phyloP scores from a whole-genome alignment of 1,284 basidiomycete species.

The Pseudozyma pruni region DNA sequence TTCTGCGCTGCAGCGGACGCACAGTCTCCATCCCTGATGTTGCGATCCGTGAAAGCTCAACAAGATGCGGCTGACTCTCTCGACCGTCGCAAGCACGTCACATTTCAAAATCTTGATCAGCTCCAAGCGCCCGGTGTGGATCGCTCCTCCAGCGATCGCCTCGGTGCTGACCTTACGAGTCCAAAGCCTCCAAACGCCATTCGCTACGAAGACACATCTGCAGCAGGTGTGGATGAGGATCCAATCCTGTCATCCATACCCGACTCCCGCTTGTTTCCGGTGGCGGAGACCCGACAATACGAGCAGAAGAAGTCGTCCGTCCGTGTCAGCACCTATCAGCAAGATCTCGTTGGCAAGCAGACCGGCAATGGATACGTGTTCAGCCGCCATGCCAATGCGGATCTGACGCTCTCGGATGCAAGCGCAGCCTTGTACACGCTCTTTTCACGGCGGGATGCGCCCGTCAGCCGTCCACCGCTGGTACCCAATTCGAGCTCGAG shows the following conservation, averaged over 20 bases:
- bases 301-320: background rate
- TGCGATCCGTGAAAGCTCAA: background rate
- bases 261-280: background rate
- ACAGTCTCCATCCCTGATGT: background rate
- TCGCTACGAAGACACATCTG: background rate
- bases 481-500: conserved; percentile 48
- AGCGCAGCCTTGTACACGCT: conserved; percentile 30
- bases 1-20: background rate
- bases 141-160: background rate
- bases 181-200: conserved; percentile 3
- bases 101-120: conserved; percentile 28
- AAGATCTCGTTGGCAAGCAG: conserved; percentile 39
- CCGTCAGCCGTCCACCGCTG: conserved; percentile 40
- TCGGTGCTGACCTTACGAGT: no score
- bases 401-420: conserved; percentile 18
- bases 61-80: conserved; percentile 14
- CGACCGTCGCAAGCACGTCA: conserved; percentile 32
- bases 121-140: conserved; percentile 7
- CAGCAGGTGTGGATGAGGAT: background rate
- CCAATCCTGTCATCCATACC: background rate
- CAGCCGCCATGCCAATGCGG: conserved; percentile 16
- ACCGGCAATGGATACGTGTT: conserved; percentile 46
- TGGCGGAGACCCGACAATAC: conserved; percentile 2
- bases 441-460: conserved; percentile 30
- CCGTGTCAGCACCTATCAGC: conserved; percentile 9